Evolutionary conservation across 352 stramenopile species (phyloP).

Genomic region (Vaucheria bursata): DNA sequence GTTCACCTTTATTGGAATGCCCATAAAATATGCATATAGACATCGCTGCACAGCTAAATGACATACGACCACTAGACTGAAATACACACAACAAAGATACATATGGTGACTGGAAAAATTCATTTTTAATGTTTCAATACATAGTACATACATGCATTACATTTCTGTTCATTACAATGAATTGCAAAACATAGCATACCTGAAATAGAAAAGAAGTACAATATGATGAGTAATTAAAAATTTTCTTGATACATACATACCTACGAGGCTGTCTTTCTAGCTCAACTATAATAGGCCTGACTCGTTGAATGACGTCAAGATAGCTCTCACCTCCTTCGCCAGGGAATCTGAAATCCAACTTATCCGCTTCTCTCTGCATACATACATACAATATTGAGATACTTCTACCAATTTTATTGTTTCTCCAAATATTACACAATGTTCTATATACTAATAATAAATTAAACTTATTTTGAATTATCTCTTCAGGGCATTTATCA

Average conservation of each 20-base stretch:
- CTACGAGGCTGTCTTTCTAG: slow-evolving; percentile 54
- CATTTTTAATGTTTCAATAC: too few relatives aligned
- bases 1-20: slow-evolving; percentile 34
- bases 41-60: slow-evolving; percentile 53
- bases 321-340: slow-evolving; percentile 81
- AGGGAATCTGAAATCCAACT: slow-evolving; percentile 75
- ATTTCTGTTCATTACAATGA: too few relatives aligned
- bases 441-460: too few relatives aligned
- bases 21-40: slow-evolving; percentile 55
- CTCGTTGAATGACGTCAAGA: slow-evolving; percentile 78
- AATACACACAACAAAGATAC: neutral
- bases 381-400: slow-evolving; percentile 72
- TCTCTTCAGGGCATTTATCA: too few relatives aligned
- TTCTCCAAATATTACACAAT: too few relatives aligned
- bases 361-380: slow-evolving; percentile 64
- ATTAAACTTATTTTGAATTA: too few relatives aligned
- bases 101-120: neutral
- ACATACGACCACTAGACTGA: slow-evolving; percentile 51
- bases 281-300: slow-evolving; percentile 80
- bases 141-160: too few relatives aligned
- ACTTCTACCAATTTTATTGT: too few relatives aligned
- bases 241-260: too few relatives aligned
- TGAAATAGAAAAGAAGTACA: neutral
- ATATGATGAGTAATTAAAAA: neutral
- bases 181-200: too few relatives aligned